Percentiles rank a stretch among this genome's conserved stretches.
Evolutionary conservation across 2,329 filamentous ascomycete species (phyloP).

Genomic region (Emergomyces orientalis): DNA sequence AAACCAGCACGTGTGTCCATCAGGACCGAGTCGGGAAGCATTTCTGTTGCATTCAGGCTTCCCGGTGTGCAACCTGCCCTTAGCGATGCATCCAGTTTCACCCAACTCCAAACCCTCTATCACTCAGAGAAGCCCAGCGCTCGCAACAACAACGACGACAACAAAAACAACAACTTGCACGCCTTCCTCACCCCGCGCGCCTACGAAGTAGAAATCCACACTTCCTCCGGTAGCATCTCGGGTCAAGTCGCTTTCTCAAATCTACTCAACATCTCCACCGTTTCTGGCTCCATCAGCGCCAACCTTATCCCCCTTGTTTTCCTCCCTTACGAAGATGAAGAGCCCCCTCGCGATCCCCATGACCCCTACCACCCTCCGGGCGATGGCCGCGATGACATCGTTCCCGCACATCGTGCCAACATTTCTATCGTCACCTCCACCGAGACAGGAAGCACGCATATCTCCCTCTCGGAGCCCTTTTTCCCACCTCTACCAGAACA

Average conservation of each 20-base stretch:
- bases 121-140: background rate
- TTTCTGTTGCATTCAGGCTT: conserved; percentile 21
- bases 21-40: conserved; percentile 20
- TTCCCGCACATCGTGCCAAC: background rate
- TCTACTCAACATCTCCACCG: conserved; percentile 38
- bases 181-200: conserved; percentile 16
- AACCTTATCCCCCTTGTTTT: conserved; percentile 37
- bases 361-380: background rate
- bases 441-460: conserved; percentile 13
- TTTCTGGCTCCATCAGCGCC: conserved; percentile 42
- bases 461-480: conserved; percentile 18
- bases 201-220: conserved; percentile 24
- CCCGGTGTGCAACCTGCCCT: background rate
- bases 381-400: background rate
- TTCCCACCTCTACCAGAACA: conserved; percentile 7
- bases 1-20: conserved; percentile 24
- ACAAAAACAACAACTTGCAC: background rate
- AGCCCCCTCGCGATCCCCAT: conserved; percentile 1
- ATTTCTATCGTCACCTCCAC: conserved; percentile 17
- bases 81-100: background rate
- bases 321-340: background rate
- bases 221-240: conserved; percentile 21
- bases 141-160: background rate
- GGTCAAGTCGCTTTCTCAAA: conserved; percentile 42
- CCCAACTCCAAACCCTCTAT: background rate